phyloP scores from a whole-genome alignment of 768 basidiomycete genomes.

The Amanita phalloides region DNA sequence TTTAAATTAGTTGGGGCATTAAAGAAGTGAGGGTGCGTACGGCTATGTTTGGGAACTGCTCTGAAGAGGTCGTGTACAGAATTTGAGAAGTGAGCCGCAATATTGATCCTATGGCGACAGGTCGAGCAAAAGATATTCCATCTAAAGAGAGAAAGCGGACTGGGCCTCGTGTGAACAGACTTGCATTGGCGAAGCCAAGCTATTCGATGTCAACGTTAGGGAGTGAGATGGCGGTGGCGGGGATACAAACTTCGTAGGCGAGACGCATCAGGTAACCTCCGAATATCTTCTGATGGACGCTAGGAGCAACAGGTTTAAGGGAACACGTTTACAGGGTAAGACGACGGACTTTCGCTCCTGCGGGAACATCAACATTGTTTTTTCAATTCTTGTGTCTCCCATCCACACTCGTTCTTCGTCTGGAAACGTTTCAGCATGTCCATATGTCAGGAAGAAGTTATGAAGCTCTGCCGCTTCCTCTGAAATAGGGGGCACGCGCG shows the following conservation, averaged over 20 bases:
- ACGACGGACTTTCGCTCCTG: conserved; percentile 7
- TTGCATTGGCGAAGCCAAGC: conserved; percentile 67
- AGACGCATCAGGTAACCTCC: conserved; percentile 62
- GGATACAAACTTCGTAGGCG: conserved; percentile 51
- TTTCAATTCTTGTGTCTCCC: conserved; percentile 62
- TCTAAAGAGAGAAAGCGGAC: conserved; percentile 72
- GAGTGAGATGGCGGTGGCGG: neutral
- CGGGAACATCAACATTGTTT: conserved; percentile 35
- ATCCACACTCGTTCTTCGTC: conserved; percentile 45
- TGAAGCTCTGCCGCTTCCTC: conserved; percentile 62
- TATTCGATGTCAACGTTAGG: conserved; percentile 13
- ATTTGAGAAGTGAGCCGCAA: conserved; percentile 64
- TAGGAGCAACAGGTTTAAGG: conserved; percentile 13
- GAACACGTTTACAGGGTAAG: neutral
- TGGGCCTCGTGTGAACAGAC: conserved; percentile 53
- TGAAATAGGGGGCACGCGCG: conserved; percentile 64
- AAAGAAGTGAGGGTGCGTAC: conserved; percentile 27
- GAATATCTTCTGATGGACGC: conserved; percentile 77
- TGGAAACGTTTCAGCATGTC: conserved; percentile 20
- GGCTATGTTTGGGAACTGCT: conserved; percentile 42
- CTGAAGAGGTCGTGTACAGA: conserved; percentile 44
- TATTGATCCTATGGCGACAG: conserved; percentile 79
- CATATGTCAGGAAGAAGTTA: conserved; percentile 52
- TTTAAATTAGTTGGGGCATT: neutral
- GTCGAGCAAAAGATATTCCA: conserved; percentile 66